Evolutionary conservation across 2,329 filamentous ascomycete genomes (phyloP), one percentile per base, ranked within the genome.

Genomic region (Elsinoe australis): DNA sequence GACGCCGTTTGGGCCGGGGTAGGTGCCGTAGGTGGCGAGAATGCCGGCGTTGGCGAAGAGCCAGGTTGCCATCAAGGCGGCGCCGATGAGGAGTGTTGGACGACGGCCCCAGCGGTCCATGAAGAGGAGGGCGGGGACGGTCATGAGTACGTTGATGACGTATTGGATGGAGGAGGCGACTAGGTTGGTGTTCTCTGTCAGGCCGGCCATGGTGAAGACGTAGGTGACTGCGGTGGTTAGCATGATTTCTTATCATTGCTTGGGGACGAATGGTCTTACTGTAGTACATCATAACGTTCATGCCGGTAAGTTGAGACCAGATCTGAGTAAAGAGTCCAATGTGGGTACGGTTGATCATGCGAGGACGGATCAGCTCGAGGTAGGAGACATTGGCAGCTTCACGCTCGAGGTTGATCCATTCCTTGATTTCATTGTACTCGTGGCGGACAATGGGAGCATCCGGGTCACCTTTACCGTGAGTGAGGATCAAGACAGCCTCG

Each of bases 71-170:
- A 87, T 86, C 38, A 83, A 66, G 18, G 75, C 65, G 4, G 81
- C 76, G 41, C 83, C 83, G 19, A 79, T 59, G n/a, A 87, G 69
- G 28, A 87, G 70, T 3, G 82, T 77, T 1, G 70, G 70, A 33
- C 83, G 84, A 54, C 85, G 84, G 38, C 86, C 86, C 79, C 82
- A 86, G 49, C 73, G 71, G 56, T 92, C 85, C 57, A 89, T 76
- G 68, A 71, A 89, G 49, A 89, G 65, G 18, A 90, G 73, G 1
- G 85, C 85, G 0, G 84, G 83, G 2, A 89, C 62, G 0, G 86
- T 90, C 80, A 87, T 85, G 46, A 81, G 52, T 1, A 90, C 85
- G 62, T 89, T 89, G 70, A 90, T 86, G 56, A 88, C 73, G 61
- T 85, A 86, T 59, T 85, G 79, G 53, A 86, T 85, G 7, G 76